Base-by-base conservation (phyloP, 768 basidiomycete genomes). In the Lentinus tigrinus region DNA sequence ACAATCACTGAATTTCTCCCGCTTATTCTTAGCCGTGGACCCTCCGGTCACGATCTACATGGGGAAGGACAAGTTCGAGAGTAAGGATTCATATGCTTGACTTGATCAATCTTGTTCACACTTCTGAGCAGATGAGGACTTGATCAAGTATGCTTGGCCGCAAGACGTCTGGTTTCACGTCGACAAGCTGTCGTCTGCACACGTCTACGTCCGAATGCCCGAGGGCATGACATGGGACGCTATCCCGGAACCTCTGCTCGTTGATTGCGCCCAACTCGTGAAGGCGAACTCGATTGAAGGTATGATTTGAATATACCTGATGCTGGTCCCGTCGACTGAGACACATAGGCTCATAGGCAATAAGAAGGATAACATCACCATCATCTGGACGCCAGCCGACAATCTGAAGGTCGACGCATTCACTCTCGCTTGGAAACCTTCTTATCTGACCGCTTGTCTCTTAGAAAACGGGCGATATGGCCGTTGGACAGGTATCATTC, bases 241-340 rank as follows among this genome's bases (percentile, higher is more conserved):
- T n/a, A 89, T 98, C 37, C 95, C 97, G 0, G 80, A 87, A 54
- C 75, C 81, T 1, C 74, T 98, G 6, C 75, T 98, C 19, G 77
- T 76, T 13, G 96, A 98, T 72, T 92, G 92, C 61, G 93, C 93
- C 1, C 97, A 98, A 70, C 80, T 99, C 2, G 96, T 98, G 31
- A 99, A 99, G 72, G 95, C 95, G 1, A 98, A 98, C 67, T 95
- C 93, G 11, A 98, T 98, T 55, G 93, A 97, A 77, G 95, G 95
- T 90, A 57, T 42, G 65, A 17, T 11, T 1, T n/a, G 31, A 39
- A 54, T 37, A 17, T 10, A 36, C 16, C n/a, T 40, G 36, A 38
- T 8, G 17, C 54, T 19, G 26, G 21, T 38, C 44, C n/a, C 36
- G 21, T 23, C 27, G 31, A n/a, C 31, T 57, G 34, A 52, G 52